Conservation (phyloP, 2,329 filamentous ascomycete genomes). For the Fusarium sp. region DNA sequence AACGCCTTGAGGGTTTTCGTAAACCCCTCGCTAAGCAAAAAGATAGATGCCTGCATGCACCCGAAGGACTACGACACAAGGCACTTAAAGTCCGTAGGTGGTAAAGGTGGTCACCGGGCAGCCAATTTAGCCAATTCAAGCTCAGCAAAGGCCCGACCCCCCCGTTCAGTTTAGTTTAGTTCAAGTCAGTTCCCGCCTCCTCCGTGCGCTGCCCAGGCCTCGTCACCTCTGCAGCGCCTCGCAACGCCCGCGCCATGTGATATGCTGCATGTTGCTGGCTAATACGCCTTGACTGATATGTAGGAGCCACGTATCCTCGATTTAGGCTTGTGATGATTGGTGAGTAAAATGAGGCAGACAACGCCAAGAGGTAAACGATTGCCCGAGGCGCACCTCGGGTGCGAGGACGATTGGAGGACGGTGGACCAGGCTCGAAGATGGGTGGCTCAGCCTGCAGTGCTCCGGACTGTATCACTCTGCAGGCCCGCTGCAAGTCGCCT, state of each 20-base stretch:
- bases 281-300: too few species aligned
- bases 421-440: too few species aligned
- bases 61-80: not conserved
- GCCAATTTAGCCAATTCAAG: constrained; percentile 7
- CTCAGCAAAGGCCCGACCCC: constrained; percentile 24
- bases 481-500: too few species aligned
- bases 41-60: not conserved
- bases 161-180: constrained; percentile 4
- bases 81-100: not conserved
- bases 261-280: too few species aligned
- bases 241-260: not conserved
- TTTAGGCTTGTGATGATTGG: too few species aligned
- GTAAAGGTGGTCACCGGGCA: not conserved
- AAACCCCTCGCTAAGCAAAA: not conserved
- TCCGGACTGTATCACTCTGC: too few species aligned
- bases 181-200: constrained; percentile 10
- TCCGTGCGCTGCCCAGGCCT: constrained; percentile 25
- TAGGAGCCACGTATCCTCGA: too few species aligned
- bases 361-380: too few species aligned
- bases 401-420: too few species aligned
- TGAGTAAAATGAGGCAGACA: too few species aligned
- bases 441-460: too few species aligned
- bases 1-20: not conserved
- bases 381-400: too few species aligned
- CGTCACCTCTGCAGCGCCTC: constrained; percentile 20